phyloP scores from a whole-genome alignment of 192 early-diverging fungal species.

The Bifiguratus adelaidae region DNA sequence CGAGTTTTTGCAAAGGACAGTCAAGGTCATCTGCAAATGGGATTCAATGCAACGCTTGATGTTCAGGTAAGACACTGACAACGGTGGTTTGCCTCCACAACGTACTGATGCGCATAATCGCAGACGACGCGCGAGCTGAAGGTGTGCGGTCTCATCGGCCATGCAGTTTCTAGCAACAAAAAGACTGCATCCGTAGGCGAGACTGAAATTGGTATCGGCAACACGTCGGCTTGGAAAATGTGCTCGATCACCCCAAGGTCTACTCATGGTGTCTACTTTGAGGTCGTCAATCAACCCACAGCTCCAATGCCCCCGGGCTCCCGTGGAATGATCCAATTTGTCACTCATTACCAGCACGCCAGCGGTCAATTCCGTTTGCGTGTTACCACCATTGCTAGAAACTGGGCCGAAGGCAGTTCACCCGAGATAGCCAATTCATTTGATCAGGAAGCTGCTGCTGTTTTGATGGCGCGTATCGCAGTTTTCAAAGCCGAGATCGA shows the following conservation, averaged over 20 bases:
- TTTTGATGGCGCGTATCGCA: slow-evolving; percentile 94
- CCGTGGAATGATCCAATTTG: slow-evolving; percentile 87
- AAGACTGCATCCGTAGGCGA: slow-evolving; percentile 88
- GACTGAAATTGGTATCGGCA: slow-evolving; percentile 96
- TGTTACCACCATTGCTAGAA: slow-evolving; percentile 92
- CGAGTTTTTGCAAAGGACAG: slow-evolving; percentile 87
- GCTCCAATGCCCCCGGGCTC: slow-evolving; percentile 72
- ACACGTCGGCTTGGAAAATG: slow-evolving; percentile 93
- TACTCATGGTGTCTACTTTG: slow-evolving; percentile 89
- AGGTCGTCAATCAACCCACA: slow-evolving; percentile 83
- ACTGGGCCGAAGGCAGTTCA: slow-evolving; percentile 64
- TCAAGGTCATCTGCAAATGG: slow-evolving; percentile 84
- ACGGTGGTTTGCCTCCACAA: not conserved
- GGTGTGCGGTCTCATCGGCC: slow-evolving; percentile 96
- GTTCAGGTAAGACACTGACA: slow-evolving; percentile 60
- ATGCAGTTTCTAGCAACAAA: slow-evolving; percentile 82
- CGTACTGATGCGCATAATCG: not conserved
- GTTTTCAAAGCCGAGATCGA: slow-evolving; percentile 96
- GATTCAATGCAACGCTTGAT: slow-evolving; percentile 94
- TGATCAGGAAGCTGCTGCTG: slow-evolving; percentile 96
- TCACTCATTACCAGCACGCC: slow-evolving; percentile 93
- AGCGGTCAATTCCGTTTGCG: slow-evolving; percentile 82
- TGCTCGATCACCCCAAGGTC: slow-evolving; percentile 79
- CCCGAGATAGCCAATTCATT: slow-evolving; percentile 86
- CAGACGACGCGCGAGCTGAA: slow-evolving; percentile 90